Conservation (phyloP, 2,329 filamentous ascomycete genomes). For the Daldinia eschscholtzii region DNA sequence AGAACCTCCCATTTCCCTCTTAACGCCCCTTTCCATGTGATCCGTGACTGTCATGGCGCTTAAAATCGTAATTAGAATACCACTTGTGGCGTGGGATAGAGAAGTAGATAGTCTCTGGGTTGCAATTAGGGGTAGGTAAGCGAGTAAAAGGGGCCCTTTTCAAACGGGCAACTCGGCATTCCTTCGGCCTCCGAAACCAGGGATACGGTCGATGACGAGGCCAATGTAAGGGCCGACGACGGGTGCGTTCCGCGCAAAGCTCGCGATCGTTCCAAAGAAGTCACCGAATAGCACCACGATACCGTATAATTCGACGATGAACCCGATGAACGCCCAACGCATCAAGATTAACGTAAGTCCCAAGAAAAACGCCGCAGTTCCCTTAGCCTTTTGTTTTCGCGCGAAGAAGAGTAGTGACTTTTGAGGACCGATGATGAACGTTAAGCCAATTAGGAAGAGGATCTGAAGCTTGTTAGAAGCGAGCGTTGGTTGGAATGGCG, state of each 20-base stretch:
- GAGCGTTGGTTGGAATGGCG: neutral
- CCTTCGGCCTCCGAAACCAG: slow-evolving; percentile 70
- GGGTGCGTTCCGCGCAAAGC: slow-evolving; percentile 86
- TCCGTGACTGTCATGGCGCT: slow-evolving; percentile 11
- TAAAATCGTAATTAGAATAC: slow-evolving; percentile 21
- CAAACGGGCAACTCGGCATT: slow-evolving; percentile 84
- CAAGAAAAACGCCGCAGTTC: slow-evolving; percentile 86
- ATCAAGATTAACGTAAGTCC: slow-evolving; percentile 89
- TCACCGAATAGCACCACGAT: slow-evolving; percentile 95
- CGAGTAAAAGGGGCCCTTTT: slow-evolving; percentile 43
- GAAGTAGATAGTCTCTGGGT: neutral
- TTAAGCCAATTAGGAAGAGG: slow-evolving; percentile 96
- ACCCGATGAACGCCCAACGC: slow-evolving; percentile 92
- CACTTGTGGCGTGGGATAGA: slow-evolving; percentile 20
- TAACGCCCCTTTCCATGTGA: slow-evolving; percentile 23
- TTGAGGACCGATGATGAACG: slow-evolving; percentile 91
- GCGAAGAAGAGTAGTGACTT: slow-evolving; percentile 97
- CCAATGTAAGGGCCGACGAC: slow-evolving; percentile 90
- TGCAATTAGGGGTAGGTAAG: slow-evolving; percentile 5
- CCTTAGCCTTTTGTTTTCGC: slow-evolving; percentile 90
- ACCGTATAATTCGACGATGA: slow-evolving; percentile 90
- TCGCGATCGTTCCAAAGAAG: slow-evolving; percentile 91
- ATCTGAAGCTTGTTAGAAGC: slow-evolving; percentile 68
- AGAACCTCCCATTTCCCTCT: slow-evolving; percentile 22
- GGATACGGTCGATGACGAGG: slow-evolving; percentile 74